Conservation (phyloP, 495 filamentous ascomycete genomes). For the Penicillium coprophilum region DNA sequence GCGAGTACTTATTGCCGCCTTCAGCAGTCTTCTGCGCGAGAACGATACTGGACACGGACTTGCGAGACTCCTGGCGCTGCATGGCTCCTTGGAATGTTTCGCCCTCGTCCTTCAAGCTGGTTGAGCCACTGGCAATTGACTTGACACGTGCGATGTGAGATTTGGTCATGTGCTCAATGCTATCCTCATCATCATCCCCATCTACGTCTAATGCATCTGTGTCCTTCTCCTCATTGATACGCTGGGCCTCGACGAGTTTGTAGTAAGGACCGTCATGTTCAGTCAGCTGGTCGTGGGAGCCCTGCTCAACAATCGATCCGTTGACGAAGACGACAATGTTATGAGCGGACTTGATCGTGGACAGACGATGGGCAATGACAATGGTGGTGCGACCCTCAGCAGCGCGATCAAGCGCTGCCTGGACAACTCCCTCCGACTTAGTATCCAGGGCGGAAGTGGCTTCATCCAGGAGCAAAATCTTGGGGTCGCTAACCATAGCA, state of each 20-base stretch:
- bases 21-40: slow-evolving; percentile 55
- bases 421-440: slow-evolving; percentile 91
- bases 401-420: slow-evolving; percentile 85
- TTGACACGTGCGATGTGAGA: slow-evolving; percentile 31
- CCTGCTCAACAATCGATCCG: slow-evolving; percentile 86
- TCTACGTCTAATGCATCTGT: slow-evolving; percentile 40
- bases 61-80: slow-evolving; percentile 56
- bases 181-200: slow-evolving; percentile 34
- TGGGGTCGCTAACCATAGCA: slow-evolving; percentile 91
- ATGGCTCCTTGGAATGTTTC: slow-evolving; percentile 30
- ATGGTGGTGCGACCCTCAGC: slow-evolving; percentile 92
- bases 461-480: slow-evolving; percentile 91
- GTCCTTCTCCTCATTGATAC: slow-evolving; percentile 67
- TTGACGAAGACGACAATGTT: slow-evolving; percentile 93
- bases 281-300: slow-evolving; percentile 72
- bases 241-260: slow-evolving; percentile 76
- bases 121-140: slow-evolving; percentile 33
- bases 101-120: slow-evolving; percentile 19
- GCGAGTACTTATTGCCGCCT: slow-evolving; percentile 56
- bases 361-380: slow-evolving; percentile 91
- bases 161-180: slow-evolving; percentile 20
- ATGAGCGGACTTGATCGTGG: slow-evolving; percentile 88
- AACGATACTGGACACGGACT: slow-evolving; percentile 73
- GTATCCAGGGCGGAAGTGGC: slow-evolving; percentile 95
- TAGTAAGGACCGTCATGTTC: slow-evolving; percentile 62